Evolutionary conservation across 495 filamentous ascomycete species (phyloP).

Genomic region (Sabuloglossum arenarium): DNA sequence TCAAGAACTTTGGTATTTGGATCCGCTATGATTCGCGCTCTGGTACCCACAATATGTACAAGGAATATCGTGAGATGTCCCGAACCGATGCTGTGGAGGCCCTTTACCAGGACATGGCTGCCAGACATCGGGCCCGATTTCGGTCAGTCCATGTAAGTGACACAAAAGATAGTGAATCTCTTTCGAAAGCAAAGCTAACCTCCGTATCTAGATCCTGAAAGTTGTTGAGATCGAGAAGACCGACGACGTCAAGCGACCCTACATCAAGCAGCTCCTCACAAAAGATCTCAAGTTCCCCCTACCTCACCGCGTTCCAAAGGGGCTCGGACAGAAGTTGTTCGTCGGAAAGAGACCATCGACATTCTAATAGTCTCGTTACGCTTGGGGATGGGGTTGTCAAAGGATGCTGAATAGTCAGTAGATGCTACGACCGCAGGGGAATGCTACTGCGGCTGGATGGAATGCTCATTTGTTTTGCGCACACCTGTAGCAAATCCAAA

Average conservation of each 20-base stretch:
- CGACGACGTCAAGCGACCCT: slow-evolving; percentile 84
- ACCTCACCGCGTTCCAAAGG: slow-evolving; percentile 77
- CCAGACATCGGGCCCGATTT: slow-evolving; percentile 93
- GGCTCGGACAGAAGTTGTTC: slow-evolving; percentile 68
- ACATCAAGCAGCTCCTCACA: slow-evolving; percentile 92
- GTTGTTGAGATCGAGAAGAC: slow-evolving; percentile 90
- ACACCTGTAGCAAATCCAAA: too few species aligned
- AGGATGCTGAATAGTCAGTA: not conserved
- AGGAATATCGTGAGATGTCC: slow-evolving; percentile 98
- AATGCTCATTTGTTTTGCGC: too few species aligned
- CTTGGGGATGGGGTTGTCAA: not conserved
- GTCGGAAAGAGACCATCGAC: slow-evolving; percentile 77
- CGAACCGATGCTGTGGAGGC: slow-evolving; percentile 85
- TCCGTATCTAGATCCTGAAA: slow-evolving; percentile 60
- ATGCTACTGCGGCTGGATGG: too few species aligned
- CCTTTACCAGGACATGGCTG: slow-evolving; percentile 98
- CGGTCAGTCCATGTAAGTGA: slow-evolving; percentile 83
- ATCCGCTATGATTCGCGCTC: slow-evolving; percentile 99
- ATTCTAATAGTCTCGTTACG: slow-evolving; percentile 28
- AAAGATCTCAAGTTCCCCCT: slow-evolving; percentile 97
- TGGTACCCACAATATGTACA: slow-evolving; percentile 99
- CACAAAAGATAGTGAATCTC: not conserved
- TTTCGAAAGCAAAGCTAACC: not conserved
- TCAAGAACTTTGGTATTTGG: slow-evolving; percentile 99
- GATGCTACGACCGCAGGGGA: not conserved